Evolutionary conservation across 441 rosid species (phyloP).

Genomic region (Mallotus repandus): DNA sequence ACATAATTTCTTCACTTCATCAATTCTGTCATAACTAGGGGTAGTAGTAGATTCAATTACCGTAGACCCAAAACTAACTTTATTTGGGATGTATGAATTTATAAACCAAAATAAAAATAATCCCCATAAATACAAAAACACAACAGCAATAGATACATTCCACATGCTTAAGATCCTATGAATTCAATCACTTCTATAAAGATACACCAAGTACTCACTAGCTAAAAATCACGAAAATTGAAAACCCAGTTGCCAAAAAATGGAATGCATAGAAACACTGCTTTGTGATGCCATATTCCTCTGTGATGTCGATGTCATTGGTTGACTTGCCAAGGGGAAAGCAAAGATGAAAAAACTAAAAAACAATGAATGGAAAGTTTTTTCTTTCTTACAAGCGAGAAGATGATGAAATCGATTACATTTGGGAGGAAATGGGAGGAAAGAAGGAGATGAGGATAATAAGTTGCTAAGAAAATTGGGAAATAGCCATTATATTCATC

Average conservation of each 20-base stretch:
- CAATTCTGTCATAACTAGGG: slow-evolving; percentile 53
- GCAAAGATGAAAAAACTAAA: too few species aligned
- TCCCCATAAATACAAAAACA: slow-evolving; percentile 28
- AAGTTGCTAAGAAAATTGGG: too few species aligned
- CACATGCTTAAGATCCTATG: slow-evolving; percentile 31
- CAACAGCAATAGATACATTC: slow-evolving; percentile 22
- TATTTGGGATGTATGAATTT: slow-evolving; percentile 19
- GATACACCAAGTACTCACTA: slow-evolving; percentile 14
- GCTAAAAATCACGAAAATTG: slow-evolving; percentile 22
- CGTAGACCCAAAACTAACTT: slow-evolving; percentile 18
- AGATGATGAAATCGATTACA: too few species aligned
- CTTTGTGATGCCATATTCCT: too few species aligned
- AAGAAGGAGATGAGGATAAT: too few species aligned
- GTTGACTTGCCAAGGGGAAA: too few species aligned
- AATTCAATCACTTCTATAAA: slow-evolving; percentile 18
- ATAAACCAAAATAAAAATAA: slow-evolving; percentile 29
- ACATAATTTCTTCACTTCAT: slow-evolving; percentile 63
- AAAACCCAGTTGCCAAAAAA: slow-evolving; percentile 24
- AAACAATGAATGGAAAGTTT: too few species aligned
- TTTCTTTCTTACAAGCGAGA: too few species aligned
- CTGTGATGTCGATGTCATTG: too few species aligned
- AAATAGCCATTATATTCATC: too few species aligned
- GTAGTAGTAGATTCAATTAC: slow-evolving; percentile 32
- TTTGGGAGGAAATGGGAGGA: too few species aligned
- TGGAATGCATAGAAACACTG: not conserved